Evolutionary conservation across 2,329 filamentous ascomycete genomes (phyloP), one percentile per base, ranked within the genome.

Genomic region (Penicillium sp.): DNA sequence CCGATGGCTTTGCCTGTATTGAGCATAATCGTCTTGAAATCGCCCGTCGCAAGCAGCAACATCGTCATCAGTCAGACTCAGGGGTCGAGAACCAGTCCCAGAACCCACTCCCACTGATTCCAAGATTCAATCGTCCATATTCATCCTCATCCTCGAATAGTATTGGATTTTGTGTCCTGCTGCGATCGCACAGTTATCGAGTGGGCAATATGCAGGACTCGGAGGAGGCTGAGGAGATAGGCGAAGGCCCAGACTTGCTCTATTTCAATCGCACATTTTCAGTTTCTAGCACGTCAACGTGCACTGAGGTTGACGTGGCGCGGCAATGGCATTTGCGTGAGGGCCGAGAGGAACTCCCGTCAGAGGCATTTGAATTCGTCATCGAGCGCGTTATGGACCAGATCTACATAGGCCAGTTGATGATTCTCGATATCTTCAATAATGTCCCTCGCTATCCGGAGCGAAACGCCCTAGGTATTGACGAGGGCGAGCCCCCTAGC

Each of bases 161-260:
- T 31, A 31, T 31, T 31, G 30, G 11, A 6, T 13, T 50, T 33
- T 58, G 54, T 41, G 30, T 58, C 8, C 47, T 58, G 5, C 13
- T 55, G 3, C 47, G 48, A 30, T 58, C 56, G 7, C 52, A 56
- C 39, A 50, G 51, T 34, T 56, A 58, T 41, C 56, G 54, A 19
- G 31, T 58, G 14, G 45, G 50, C 12, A 13, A 31, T 31, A 31
- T 13, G 14, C 13, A 51, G 0, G 45, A 53, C 16, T 25, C 22
- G 22, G 35, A 37, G 13, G 35, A 30, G 3, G 46, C 31, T 18
- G 41, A 11, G n/a, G 30, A 31, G 12, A 13, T 36, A 3, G 51
- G 49, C 8, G 43, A 42, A 14, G 53, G 34, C 4, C 53, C 53
- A 3, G 53, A 58, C 14, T 44, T 16, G 22, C 37, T 58, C 7